Conservation (phyloP, 345 rosid species). For the Brassica rapa region DNA sequence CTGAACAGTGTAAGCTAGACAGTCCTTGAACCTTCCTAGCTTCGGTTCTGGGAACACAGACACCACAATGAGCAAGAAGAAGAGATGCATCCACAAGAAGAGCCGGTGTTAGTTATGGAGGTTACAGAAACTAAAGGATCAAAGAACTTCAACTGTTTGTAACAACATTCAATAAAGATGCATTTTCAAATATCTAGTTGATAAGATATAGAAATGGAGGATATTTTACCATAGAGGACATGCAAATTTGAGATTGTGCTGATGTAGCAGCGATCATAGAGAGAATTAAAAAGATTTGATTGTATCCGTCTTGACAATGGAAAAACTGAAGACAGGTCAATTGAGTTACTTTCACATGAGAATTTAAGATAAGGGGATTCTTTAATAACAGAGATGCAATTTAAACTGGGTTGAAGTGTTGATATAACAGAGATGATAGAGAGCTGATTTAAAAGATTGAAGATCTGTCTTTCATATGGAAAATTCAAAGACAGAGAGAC, state of each 20-base stretch:
- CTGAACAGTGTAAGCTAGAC: no score
- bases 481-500: conserved; percentile 26
- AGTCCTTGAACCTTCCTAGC: no score
- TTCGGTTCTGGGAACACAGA: no score
- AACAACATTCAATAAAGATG: conserved; percentile 9
- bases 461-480: conserved; percentile 15
- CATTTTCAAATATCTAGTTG: background rate
- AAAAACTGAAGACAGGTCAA: conserved; percentile 15
- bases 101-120: conserved; percentile 23
- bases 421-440: conserved; percentile 6
- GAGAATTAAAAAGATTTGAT: background rate
- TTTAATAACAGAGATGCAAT: conserved; percentile 4
- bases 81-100: conserved; percentile 21
- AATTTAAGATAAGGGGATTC: background rate
- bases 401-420: background rate
- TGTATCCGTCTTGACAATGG: conserved; percentile 5
- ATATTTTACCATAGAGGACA: background rate
- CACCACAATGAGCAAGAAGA: background rate
- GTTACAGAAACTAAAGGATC: conserved; percentile 34
- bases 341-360: conserved; percentile 5
- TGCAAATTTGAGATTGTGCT: background rate
- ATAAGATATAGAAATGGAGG: background rate
- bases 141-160: conserved; percentile 20
- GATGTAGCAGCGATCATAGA: conserved; percentile 2
- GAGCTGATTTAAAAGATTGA: conserved; percentile 10